Conservation (phyloP, 495 filamentous ascomycete species). For the Chaetomium cochliodes region DNA sequence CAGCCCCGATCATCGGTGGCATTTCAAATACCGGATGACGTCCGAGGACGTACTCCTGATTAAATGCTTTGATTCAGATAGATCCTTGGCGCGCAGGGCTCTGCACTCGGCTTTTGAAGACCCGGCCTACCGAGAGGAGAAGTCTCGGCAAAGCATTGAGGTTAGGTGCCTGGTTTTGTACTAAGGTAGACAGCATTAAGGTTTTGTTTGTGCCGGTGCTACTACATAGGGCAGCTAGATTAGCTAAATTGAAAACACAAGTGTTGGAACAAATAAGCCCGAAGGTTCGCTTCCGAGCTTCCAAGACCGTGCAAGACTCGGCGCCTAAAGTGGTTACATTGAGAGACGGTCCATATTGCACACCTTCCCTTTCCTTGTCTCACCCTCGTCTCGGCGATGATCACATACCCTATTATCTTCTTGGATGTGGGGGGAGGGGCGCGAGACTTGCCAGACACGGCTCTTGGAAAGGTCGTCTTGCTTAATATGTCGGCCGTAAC, state of each 20-base stretch:
- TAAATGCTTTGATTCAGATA: conserved; percentile 67
- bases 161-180: conserved; percentile 54
- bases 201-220: not conserved
- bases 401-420: not conserved
- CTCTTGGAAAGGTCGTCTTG: not conserved
- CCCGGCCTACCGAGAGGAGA: conserved; percentile 43
- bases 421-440: too few species aligned
- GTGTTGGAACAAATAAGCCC: not conserved
- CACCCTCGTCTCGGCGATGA: not conserved
- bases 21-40: conserved; percentile 66
- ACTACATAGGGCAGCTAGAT: too few species aligned
- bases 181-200: not conserved
- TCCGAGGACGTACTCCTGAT: conserved; percentile 60
- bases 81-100: conserved; percentile 57
- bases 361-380: not conserved
- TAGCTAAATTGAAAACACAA: not conserved
- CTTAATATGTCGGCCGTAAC: conserved; percentile 5
- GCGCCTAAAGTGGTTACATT: not conserved
- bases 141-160: conserved; percentile 61
- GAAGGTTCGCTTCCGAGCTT: not conserved
- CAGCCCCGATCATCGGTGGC: conserved; percentile 60
- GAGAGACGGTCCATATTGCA: not conserved
- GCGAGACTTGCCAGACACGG: too few species aligned
- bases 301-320: not conserved
- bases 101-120: conserved; percentile 63